Evolutionary conservation across 495 filamentous ascomycete species (phyloP).

Genomic region (Staphylotrichum tortipilum): DNA sequence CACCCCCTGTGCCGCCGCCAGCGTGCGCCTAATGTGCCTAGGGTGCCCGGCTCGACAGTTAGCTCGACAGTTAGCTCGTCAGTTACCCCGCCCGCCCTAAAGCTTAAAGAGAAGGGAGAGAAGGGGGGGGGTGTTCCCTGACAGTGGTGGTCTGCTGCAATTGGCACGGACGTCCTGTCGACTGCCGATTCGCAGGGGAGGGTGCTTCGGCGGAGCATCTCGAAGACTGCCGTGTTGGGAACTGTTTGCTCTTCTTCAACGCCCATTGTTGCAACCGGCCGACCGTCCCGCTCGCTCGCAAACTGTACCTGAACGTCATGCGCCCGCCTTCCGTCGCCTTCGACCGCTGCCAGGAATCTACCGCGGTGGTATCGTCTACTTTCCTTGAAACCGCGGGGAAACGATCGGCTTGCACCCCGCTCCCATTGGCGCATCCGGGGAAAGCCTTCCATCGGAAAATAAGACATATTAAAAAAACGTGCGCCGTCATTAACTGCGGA

Average conservation of each 20-base stretch:
- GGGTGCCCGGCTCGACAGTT: too few relatives aligned
- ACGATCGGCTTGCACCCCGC: not conserved
- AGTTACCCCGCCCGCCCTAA: not conserved
- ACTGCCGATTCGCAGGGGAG: not conserved
- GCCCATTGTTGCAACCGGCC: not conserved
- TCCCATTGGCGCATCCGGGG: conserved; percentile 1
- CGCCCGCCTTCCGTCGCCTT: not conserved
- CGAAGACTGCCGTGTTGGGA: conserved; percentile 23
- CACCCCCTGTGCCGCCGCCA: too few relatives aligned
- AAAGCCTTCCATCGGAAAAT: conserved; percentile 22
- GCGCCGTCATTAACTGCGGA: conserved; percentile 22
- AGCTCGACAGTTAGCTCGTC: too few relatives aligned
- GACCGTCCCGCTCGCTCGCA: not conserved
- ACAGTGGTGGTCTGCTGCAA: too few relatives aligned
- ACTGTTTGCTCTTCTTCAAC: not conserved
- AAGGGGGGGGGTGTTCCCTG: too few relatives aligned
- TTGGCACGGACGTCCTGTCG: conserved; percentile 9
- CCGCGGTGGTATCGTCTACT: not conserved
- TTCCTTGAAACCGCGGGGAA: conserved; percentile 6
- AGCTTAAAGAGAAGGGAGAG: not conserved
- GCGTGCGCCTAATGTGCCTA: too few relatives aligned
- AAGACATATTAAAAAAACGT: conserved; percentile 22
- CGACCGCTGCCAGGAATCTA: not conserved
- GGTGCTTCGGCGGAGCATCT: conserved; percentile 20
- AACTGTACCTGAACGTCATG: not conserved